Evolutionary conservation across 2,329 filamentous ascomycete genomes (phyloP).

Genomic region (Venturia aucupariae): DNA sequence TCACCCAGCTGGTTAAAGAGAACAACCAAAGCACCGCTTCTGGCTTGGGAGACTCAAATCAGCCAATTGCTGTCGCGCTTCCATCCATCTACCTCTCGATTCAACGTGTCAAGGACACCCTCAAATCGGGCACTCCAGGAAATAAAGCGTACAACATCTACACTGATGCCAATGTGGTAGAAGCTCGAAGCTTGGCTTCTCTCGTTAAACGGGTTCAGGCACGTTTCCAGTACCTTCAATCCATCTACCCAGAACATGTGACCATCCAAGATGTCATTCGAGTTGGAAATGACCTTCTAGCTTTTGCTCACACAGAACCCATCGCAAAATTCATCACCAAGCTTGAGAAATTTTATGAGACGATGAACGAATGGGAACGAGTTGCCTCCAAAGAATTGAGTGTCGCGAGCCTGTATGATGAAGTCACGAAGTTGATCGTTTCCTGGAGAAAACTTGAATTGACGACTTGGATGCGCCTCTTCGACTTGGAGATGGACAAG

Average conservation of each 20-base stretch:
- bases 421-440: constrained; percentile 71
- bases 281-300: constrained; percentile 65
- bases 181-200: constrained; percentile 63
- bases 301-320: constrained; percentile 70
- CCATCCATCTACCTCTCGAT: constrained; percentile 58
- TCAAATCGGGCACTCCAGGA: constrained; percentile 30
- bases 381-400: constrained; percentile 77
- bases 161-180: constrained; percentile 63
- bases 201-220: constrained; percentile 60
- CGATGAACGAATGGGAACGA: constrained; percentile 89
- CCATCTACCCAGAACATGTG: constrained; percentile 62
- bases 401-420: constrained; percentile 61
- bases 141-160: constrained; percentile 74
- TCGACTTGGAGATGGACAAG: constrained; percentile 73
- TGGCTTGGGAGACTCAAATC: neutral
- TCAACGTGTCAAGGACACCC: constrained; percentile 48
- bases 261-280: constrained; percentile 69
- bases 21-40: neutral
- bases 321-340: constrained; percentile 78
- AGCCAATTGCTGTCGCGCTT: constrained; percentile 40
- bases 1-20: neutral
- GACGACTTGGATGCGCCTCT: constrained; percentile 80
- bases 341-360: constrained; percentile 76
- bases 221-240: constrained; percentile 62
- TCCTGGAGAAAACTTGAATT: constrained; percentile 86